Evolutionary conservation across 345 rosid genomes (phyloP), one percentile per base, ranked within the genome.

Genomic region (Salix purpurea): DNA sequence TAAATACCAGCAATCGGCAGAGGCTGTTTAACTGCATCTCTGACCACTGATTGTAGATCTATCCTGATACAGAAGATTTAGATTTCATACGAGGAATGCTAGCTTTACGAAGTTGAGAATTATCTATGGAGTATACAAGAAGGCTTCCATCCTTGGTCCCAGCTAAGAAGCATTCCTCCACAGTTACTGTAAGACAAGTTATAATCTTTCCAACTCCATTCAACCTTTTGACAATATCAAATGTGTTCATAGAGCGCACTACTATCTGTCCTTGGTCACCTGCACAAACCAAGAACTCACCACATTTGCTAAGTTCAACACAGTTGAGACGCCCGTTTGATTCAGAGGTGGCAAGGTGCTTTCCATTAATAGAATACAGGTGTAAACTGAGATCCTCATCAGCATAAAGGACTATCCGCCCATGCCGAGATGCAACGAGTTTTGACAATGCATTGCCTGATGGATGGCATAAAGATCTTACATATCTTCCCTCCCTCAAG

Each of bases 231-330:
- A 93, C 92, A 80, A 91, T 86, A 80, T 89, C 97, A 39, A 95
- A 94, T 23, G 95, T 82, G 90, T 88, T 90, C 97, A 95, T 93
- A 70, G 97, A 95, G 80, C 96, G 89, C 34, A 95, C 93, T 80
- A 89, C 88, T 75, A 95, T 84, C 78, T 90, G 97, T 75, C 99
- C 97, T 83, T 95, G 99, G 91, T 94, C 99, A 73, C 97, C 97
- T 0, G 94, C 97, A 76, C 93, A 93, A 73, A 91, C 96, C 86
- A 95, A 87, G 82, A 91, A 93, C 81, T 91, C 93, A 64, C 97
- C 99, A 37, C 99, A 95, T 13, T 74, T 81, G 72, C 97, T 91
- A 78, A 95, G 94, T 83, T 91, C 97, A 75, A 91, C 85, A 84
- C 97, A 91, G 85, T 91, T 91, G 77, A 95, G 97, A 56, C 96